A percentile compares a stretch with the other conserved stretches of the same genome.
phyloP scores from a whole-genome alignment of 2,329 filamentous ascomycete species.

The Colletotrichum navitas region DNA sequence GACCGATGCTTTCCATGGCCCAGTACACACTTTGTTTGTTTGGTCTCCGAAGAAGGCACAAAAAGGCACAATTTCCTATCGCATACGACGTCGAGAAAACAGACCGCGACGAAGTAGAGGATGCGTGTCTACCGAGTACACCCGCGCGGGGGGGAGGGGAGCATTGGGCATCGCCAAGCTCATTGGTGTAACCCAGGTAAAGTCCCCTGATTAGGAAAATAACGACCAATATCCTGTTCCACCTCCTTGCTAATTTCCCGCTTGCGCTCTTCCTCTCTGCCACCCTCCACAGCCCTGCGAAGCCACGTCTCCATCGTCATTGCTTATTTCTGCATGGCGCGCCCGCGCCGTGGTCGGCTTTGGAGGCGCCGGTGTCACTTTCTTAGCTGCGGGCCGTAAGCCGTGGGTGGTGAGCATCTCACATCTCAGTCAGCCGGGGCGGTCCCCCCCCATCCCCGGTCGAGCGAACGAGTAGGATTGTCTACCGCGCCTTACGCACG shows the following conservation, averaged over 20 bases:
- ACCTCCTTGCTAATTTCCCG: not conserved
- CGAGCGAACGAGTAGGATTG: slow-evolving; percentile 26
- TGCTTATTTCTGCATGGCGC: slow-evolving; percentile 35
- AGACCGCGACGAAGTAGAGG: not conserved
- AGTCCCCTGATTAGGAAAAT: not conserved
- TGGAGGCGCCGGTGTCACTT: slow-evolving; percentile 5
- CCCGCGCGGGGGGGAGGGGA: too few relatives aligned
- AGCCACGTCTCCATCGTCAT: slow-evolving; percentile 22
- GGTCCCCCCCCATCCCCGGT: slow-evolving; percentile 15
- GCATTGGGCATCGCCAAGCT: not conserved
- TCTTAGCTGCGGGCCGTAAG: slow-evolving; percentile 6
- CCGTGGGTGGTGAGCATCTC: not conserved
- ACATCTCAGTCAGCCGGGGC: not conserved
- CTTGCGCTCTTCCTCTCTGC: not conserved
- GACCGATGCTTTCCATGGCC: not conserved
- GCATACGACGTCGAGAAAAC: not conserved
- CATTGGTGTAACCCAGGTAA: too few relatives aligned
- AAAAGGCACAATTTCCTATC: too few relatives aligned
- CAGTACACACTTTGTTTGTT: too few relatives aligned
- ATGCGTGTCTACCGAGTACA: not conserved
- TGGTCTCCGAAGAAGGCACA: not conserved
- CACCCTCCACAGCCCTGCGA: not conserved
- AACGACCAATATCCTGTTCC: not conserved
- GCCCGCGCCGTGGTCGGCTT: slow-evolving; percentile 19
- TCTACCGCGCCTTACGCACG: slow-evolving; percentile 29